These are phyloP conservation scores for Barnettozyma siamensis DNA, from an alignment of 805 yeast genomes.

Conservation along the genomic window DNA sequence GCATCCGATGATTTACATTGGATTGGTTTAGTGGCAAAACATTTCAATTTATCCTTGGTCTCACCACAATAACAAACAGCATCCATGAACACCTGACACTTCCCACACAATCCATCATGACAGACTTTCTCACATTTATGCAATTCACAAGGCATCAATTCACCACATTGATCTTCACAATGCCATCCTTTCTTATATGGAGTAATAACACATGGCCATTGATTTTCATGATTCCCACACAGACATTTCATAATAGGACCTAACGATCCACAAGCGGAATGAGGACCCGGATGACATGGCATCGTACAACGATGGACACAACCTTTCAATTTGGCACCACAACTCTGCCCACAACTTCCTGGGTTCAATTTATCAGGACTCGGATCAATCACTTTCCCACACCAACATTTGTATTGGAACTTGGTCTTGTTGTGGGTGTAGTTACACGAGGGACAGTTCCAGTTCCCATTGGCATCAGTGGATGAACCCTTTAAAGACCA, in stretches of 20 bases:
- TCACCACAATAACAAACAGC: conserved; percentile 75
- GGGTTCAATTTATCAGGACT: conserved; percentile 53
- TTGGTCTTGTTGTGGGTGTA: conserved; percentile 43
- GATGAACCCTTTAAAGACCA: conserved; percentile 82
- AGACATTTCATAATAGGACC: conserved; percentile 66
- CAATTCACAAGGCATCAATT: conserved; percentile 60
- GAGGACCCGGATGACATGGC: conserved; percentile 87
- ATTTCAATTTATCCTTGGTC: conserved; percentile 35
- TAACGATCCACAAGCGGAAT: conserved; percentile 71
- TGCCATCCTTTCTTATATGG: conserved; percentile 64
- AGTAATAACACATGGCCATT: conserved; percentile 68
- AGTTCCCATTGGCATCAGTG: conserved; percentile 49
- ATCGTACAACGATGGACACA: conserved; percentile 75
- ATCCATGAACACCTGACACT: conserved; percentile 45
- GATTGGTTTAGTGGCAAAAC: conserved; percentile 39
- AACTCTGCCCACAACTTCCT: conserved; percentile 85
- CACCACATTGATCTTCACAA: conserved; percentile 59
- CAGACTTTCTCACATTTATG: conserved; percentile 63
- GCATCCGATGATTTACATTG: conserved; percentile 21
- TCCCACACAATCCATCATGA: conserved; percentile 81
- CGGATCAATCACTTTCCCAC: conserved; percentile 74
- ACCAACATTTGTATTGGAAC: conserved; percentile 73
- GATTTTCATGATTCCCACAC: conserved; percentile 66
- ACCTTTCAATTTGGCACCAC: conserved; percentile 46
- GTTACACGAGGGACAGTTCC: conserved; percentile 89